Base-by-base conservation (phyloP, 441 rosid species). In the Flueggea neowawraea region DNA sequence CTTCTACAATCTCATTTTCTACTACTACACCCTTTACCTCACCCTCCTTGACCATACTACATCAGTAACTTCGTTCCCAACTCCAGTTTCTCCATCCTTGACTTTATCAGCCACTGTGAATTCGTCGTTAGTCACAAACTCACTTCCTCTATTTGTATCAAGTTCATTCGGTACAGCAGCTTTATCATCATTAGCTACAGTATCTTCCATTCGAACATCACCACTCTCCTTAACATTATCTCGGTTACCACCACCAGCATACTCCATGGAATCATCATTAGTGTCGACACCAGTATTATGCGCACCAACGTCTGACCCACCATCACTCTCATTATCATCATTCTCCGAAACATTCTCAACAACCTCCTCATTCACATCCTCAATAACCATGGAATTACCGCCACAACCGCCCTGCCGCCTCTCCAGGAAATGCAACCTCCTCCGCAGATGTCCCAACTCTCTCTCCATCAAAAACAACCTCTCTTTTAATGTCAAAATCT, bases 381-480 rank as follows among this genome's bases (percentile, higher is more conserved):
- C 93, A 63, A 77, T 74, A 49, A 62, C 70, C 50, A 54, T 8
- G 55, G 57, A 54, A 22, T 1, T 22, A 22, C 65, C 32, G 2
- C 67, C 45, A 12, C 64, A 55, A 16, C 45, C 55, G 50, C 54
- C 73, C 63, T 68, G 80, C 64, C 75, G 79, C 78, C 90, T 79
- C 87, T 91, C 99, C 50, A 91, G 77, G 67, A 82, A 83, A 73
- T 83, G 90, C 80, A 91, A 60, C 84, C 99, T 84, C 78, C 87
- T 85, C 79, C 88, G 89, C 78, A 94, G 66, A 72, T 91, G 94
- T 53, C 79, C 85, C 44, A 94, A 59, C 73, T 94, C 99, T 69
- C 89, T 82, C 72, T 89, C 99, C 99, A 94, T 85, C 81, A 94
- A 61, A 64, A 87, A 91, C 80, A 94, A 55, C 79, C 95, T 91